Conservation (phyloP, 495 filamentous ascomycete genomes). For the Hypoxylon lenormandii region DNA sequence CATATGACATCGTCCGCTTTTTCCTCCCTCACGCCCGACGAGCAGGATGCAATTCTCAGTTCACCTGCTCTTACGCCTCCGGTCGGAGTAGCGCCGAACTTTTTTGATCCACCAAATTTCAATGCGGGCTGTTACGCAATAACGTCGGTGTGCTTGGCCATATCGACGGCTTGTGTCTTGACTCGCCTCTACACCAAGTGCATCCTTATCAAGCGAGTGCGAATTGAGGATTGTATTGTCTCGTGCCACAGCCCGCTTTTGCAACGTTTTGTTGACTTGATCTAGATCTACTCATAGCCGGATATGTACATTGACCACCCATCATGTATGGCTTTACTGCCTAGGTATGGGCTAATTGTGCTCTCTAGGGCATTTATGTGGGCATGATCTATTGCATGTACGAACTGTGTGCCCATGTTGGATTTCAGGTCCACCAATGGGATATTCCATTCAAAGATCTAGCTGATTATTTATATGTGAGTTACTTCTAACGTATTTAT, state of each 20-base stretch:
- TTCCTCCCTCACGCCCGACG: neutral
- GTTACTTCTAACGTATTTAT: neutral
- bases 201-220: slow-evolving; percentile 3
- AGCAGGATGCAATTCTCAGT: slow-evolving; percentile 8
- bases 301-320: too few species aligned
- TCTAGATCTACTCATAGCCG: too few species aligned
- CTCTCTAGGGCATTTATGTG: too few species aligned
- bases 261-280: too few species aligned
- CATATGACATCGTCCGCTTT: neutral
- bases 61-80: slow-evolving; percentile 36
- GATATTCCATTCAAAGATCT: slow-evolving; percentile 20
- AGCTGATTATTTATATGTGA: slow-evolving; percentile 4
- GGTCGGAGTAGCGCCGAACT: slow-evolving; percentile 22
- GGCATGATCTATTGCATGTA: too few species aligned
- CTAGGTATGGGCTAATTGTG: too few species aligned
- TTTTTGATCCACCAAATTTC: slow-evolving; percentile 34
- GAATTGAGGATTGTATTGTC: slow-evolving; percentile 19
- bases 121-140: slow-evolving; percentile 24
- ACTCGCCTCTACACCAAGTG: slow-evolving; percentile 16
- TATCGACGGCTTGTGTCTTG: slow-evolving; percentile 11
- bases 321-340: too few species aligned
- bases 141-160: slow-evolving; percentile 12
- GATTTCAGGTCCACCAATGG: slow-evolving; percentile 45
- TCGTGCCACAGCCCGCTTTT: too few species aligned
- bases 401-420: neutral